Base-by-base conservation (phyloP, 129 eudicot species). In the Lactuca saligna region DNA sequence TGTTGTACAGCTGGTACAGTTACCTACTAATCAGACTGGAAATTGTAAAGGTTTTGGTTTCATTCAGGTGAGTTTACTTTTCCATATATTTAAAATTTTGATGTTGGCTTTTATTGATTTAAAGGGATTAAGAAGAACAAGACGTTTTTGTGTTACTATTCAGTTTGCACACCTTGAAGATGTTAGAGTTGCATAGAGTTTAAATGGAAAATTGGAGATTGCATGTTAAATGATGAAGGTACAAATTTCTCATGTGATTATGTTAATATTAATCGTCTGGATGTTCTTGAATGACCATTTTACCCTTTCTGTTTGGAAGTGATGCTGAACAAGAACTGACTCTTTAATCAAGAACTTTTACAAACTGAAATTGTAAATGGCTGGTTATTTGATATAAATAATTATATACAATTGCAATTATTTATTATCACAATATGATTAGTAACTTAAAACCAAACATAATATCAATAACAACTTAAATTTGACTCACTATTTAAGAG, bases 181-280 rank as follows among this genome's bases (percentile, higher is more conserved):
- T 77, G 91, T 96, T 17, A 88, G 80, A 64, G 87, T 85, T 48
- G 96, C 98, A 11, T 84, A 84, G 77, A 84, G 81, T 82, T 82
- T 91, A 68, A 86, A 91, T 68, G 96, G 96, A 25, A 86, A 91
- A 67, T 76, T 91, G 77, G 96, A 91, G 77, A 84, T 88, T 82
- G 98, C 96, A 44, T 96, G 98, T 72, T 82, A 87, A 68, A 75
- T 79, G 63, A 91, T 91, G 68, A 91, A 91, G 98, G 98, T 91
- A 69, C 41, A 15, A 8, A 49, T 46, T 34, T 33, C 16, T n/a
- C n/a, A n/a, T n/a, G n/a, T n/a, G n/a, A n/a, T n/a, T n/a, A n/a
- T n/a, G n/a, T 44, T 44, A 3, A 8, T 1, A 44, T 44, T 44
- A 4, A 2, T 8, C 1, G 9, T 8, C 50, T 7, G 44, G 7